phyloP scores from a whole-genome alignment of 1,284 basidiomycete species.

The Irpex lacteus region DNA sequence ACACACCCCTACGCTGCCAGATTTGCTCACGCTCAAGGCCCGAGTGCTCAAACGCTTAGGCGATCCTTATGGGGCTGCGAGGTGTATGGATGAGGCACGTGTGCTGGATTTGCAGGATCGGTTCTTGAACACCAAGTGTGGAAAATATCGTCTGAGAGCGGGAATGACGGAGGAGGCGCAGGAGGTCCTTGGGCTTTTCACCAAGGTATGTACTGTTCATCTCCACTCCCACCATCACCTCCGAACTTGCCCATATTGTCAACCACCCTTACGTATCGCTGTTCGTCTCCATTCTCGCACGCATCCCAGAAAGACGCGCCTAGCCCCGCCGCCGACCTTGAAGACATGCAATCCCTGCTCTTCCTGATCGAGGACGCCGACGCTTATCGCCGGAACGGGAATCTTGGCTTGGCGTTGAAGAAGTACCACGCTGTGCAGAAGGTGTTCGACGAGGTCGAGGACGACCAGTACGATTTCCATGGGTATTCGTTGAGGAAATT shows the following conservation, averaged over 20 bases:
- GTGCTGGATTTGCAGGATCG: slow-evolving; percentile 92
- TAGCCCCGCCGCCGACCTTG: slow-evolving; percentile 77
- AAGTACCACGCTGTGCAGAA: slow-evolving; percentile 78
- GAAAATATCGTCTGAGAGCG: slow-evolving; percentile 87
- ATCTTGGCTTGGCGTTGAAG: slow-evolving; percentile 85
- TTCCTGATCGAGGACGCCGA: slow-evolving; percentile 87
- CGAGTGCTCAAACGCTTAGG: slow-evolving; percentile 88
- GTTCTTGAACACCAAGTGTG: slow-evolving; percentile 93
- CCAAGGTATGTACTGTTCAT: slow-evolving; percentile 58
- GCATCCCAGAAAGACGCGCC: slow-evolving; percentile 74
- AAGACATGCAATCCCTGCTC: slow-evolving; percentile 95
- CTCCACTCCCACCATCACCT: background rate
- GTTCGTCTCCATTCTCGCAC: background rate
- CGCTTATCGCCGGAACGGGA: slow-evolving; percentile 62
- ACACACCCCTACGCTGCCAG: slow-evolving; percentile 94
- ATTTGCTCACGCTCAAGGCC: slow-evolving; percentile 84
- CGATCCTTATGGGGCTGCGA: slow-evolving; percentile 74
- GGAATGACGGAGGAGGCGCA: slow-evolving; percentile 77
- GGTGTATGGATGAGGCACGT: slow-evolving; percentile 81
- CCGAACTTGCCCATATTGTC: background rate
- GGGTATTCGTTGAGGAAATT: slow-evolving; percentile 91
- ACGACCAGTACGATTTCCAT: slow-evolving; percentile 99
- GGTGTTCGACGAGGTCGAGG: slow-evolving; percentile 87
- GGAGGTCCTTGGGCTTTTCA: slow-evolving; percentile 78
- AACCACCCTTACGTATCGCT: too few species aligned